phyloP scores from a whole-genome alignment of 2,329 filamentous ascomycete species.

The Paraphoma sp. region DNA sequence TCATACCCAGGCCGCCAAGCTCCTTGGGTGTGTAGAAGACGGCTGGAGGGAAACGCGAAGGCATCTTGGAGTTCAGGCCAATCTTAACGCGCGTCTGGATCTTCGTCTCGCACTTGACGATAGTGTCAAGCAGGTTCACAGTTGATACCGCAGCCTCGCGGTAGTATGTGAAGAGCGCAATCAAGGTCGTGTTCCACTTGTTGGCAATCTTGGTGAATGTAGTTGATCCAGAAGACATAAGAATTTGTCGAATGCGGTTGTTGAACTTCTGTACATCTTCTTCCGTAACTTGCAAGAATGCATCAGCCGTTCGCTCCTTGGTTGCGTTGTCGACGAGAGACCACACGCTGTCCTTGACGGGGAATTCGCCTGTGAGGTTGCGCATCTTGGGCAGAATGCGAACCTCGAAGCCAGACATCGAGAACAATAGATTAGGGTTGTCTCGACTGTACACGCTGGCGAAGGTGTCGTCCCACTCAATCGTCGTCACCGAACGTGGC shows the following conservation, averaged over 20 bases:
- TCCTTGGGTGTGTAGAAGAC: conserved; percentile 99
- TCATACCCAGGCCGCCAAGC: conserved; percentile 96
- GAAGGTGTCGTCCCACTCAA: conserved; percentile 99
- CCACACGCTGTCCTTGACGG: conserved; percentile 98
- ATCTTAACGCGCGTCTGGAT: conserved; percentile 99
- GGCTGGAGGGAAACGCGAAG: conserved; percentile 94
- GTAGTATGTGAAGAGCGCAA: conserved; percentile 98
- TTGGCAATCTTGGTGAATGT: conserved; percentile 99
- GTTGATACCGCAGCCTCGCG: conserved; percentile 97
- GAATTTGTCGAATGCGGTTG: conserved; percentile 95
- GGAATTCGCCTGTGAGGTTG: conserved; percentile 95
- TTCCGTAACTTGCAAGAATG: conserved; percentile 96
- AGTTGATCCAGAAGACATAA: conserved; percentile 99
- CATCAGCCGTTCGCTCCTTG: conserved; percentile 96
- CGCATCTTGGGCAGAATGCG: conserved; percentile 93
- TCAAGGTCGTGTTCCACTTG: conserved; percentile 98
- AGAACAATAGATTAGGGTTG: conserved; percentile 95
- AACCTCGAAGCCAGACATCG: conserved; percentile 98
- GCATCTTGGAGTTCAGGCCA: conserved; percentile 98
- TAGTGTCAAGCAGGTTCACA: conserved; percentile 90
- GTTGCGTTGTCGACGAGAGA: conserved; percentile 94
- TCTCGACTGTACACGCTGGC: conserved; percentile 97
- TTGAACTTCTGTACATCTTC: conserved; percentile 99
- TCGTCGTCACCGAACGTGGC: conserved; percentile 92
- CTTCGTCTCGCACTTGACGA: conserved; percentile 99